A percentile compares a stretch with the other conserved stretches of the same genome.
These are phyloP conservation scores for Wakefieldia striispora DNA, from an alignment of 768 basidiomycete genomes.

Conservation along the genomic window DNA sequence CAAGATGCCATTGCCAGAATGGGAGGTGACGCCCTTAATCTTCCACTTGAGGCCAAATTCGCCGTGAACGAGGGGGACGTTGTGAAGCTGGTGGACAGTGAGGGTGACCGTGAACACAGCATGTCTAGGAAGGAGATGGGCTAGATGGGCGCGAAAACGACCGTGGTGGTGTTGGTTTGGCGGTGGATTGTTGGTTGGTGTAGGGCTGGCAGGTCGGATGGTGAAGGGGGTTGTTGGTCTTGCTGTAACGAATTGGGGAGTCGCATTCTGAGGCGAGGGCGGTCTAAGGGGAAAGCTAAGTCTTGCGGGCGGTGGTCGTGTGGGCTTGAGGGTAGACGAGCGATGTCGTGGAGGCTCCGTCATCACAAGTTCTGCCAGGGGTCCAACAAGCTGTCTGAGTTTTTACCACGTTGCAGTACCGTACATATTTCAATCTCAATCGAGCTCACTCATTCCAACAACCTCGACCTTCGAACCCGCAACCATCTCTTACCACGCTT, in stretches of 20 bases:
- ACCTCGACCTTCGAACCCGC: too few species aligned
- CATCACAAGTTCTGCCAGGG: neutral
- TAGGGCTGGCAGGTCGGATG: constrained; percentile 8
- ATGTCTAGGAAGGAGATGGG: constrained; percentile 61
- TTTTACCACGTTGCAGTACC: neutral
- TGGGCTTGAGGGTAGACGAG: constrained; percentile 17
- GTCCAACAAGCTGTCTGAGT: neutral
- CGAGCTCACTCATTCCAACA: too few species aligned
- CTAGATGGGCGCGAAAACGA: constrained; percentile 55
- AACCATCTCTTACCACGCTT: too few species aligned
- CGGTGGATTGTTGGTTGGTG: neutral
- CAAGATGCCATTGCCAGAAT: constrained; percentile 41
- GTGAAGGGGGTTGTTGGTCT: constrained; percentile 6
- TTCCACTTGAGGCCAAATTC: constrained; percentile 72
- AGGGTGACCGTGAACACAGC: constrained; percentile 63
- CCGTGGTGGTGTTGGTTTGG: neutral
- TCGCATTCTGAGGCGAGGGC: neutral
- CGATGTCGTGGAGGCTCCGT: constrained; percentile 17
- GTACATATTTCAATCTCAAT: neutral
- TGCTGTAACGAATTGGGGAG: neutral
- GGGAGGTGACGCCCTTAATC: constrained; percentile 55
- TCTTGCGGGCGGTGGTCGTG: constrained; percentile 4
- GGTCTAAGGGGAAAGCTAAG: constrained; percentile 2
- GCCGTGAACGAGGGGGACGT: constrained; percentile 69
- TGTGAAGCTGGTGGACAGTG: constrained; percentile 63